Percentiles rank a stretch among this genome's conserved stretches.
Conservation (phyloP, 768 basidiomycete genomes). For the Harrya chromipes region DNA sequence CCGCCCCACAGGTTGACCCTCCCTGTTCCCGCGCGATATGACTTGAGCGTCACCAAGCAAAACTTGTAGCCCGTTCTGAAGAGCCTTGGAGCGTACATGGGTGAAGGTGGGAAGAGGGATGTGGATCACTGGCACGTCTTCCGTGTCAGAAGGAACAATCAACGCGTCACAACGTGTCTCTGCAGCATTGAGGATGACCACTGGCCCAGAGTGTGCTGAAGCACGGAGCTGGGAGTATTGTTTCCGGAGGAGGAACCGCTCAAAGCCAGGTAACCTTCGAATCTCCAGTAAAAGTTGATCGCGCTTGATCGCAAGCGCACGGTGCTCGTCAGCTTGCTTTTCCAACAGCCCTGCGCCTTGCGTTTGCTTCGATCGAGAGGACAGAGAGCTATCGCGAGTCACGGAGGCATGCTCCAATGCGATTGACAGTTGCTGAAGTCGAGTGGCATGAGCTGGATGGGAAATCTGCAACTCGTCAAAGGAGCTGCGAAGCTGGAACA, state of each 20-base stretch:
- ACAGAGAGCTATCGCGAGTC: too few relatives aligned
- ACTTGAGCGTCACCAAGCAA: neutral
- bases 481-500: too few relatives aligned
- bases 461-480: too few relatives aligned
- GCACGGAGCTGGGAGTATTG: too few relatives aligned
- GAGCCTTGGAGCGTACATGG: neutral
- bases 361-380: neutral
- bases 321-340: too few relatives aligned
- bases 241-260: too few relatives aligned
- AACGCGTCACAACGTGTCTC: neutral
- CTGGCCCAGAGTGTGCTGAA: neutral
- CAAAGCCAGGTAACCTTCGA: neutral
- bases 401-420: too few relatives aligned
- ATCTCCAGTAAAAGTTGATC: neutral
- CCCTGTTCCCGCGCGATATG: neutral
- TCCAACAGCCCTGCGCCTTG: too few relatives aligned
- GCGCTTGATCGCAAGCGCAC: too few relatives aligned
- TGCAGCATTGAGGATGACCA: conserved; percentile 2
- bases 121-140: neutral
- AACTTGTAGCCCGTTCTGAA: neutral
- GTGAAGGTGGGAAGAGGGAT: too few relatives aligned
- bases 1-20: neutral
- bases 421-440: too few relatives aligned
- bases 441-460: too few relatives aligned
- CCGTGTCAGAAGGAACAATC: neutral